These are phyloP conservation scores for Plasmodium berghei DNA, from an alignment of 169 alveolate genomes.

Conservation along the genomic window DNA sequence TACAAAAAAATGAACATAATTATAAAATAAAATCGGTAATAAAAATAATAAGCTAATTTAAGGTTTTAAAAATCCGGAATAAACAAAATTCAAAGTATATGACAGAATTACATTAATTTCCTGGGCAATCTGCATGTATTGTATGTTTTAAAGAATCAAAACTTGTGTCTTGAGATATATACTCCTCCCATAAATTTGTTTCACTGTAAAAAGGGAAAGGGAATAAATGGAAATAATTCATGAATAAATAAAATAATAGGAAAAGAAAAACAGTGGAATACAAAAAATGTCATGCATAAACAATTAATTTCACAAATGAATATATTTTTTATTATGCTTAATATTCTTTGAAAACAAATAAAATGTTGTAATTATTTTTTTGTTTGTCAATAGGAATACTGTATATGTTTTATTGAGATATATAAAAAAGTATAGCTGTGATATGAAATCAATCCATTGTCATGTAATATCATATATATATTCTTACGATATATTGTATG, in stretches of 20 bases:
- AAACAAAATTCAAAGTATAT: too few species aligned
- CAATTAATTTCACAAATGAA: background rate
- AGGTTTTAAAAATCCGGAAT: too few species aligned
- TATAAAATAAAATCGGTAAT: too few species aligned
- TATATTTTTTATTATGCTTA: too few species aligned
- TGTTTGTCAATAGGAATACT: too few species aligned
- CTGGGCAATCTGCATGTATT: conserved; percentile 47
- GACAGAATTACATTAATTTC: conserved; percentile 12
- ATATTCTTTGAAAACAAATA: too few species aligned
- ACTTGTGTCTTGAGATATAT: conserved; percentile 20
- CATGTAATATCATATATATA: background rate
- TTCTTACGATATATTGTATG: conserved; percentile 49
- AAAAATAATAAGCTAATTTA: too few species aligned
- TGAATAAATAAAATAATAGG: background rate
- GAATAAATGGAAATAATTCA: conserved; percentile 3
- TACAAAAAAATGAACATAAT: too few species aligned
- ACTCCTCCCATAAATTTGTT: conserved; percentile 72
- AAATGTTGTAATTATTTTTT: too few species aligned
- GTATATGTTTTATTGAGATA: too few species aligned
- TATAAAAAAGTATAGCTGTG: background rate
- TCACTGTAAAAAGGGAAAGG: conserved; percentile 19
- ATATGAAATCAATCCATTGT: background rate
- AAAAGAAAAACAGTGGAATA: background rate
- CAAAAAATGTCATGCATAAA: background rate
- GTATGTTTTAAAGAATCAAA: conserved; percentile 46